Conservation (phyloP, 129 eudicot species). For the Saussurea involucrata region DNA sequence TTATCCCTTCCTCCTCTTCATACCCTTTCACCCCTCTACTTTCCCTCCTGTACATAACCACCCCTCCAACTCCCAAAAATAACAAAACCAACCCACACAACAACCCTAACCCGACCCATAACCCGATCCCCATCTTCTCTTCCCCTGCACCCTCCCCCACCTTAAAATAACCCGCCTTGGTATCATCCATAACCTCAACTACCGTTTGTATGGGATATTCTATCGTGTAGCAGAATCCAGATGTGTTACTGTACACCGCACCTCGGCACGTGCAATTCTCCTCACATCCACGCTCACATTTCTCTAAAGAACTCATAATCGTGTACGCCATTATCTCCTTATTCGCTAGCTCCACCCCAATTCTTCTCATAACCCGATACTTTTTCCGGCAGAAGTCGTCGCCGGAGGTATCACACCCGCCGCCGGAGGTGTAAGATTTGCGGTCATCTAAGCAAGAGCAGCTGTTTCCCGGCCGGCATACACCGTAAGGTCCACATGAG, state of each 20-base stretch:
- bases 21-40: slow-evolving; percentile 52
- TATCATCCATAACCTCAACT: slow-evolving; percentile 63
- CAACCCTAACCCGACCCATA: slow-evolving; percentile 55
- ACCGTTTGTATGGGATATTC: slow-evolving; percentile 76
- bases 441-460: slow-evolving; percentile 71
- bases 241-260: slow-evolving; percentile 83
- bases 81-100: slow-evolving; percentile 53
- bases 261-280: slow-evolving; percentile 84
- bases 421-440: slow-evolving; percentile 32
- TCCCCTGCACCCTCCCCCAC: slow-evolving; percentile 54
- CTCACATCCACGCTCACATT: slow-evolving; percentile 68
- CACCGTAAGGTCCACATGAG: slow-evolving; percentile 77
- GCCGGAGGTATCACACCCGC: slow-evolving; percentile 26
- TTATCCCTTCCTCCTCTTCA: slow-evolving; percentile 33
- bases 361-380: slow-evolving; percentile 28
- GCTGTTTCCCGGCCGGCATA: slow-evolving; percentile 61
- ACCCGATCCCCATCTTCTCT: slow-evolving; percentile 19
- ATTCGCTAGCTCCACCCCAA: slow-evolving; percentile 61
- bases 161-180: slow-evolving; percentile 80
- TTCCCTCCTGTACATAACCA: slow-evolving; percentile 39
- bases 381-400: slow-evolving; percentile 39
- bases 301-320: slow-evolving; percentile 39
- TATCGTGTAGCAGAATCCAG: slow-evolving; percentile 85
- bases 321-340: slow-evolving; percentile 56
- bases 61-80: slow-evolving; percentile 44